These are phyloP conservation scores for Phaeosphaeriaceae sp. DNA, from an alignment of 2,329 filamentous ascomycete genomes.

Conservation along the genomic window DNA sequence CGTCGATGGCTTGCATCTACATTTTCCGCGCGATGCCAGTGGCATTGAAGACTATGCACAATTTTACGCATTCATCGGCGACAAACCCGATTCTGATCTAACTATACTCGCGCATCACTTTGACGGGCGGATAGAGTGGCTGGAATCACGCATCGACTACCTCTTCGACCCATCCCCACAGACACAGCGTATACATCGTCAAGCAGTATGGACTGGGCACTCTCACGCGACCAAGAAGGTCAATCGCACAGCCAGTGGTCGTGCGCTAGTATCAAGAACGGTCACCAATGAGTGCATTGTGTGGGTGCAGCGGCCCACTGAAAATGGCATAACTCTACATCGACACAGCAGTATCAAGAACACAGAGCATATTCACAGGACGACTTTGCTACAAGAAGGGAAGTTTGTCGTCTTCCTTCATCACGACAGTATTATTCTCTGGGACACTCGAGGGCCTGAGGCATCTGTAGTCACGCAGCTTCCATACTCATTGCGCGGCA, in stretches of 20 bases:
- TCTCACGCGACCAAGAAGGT: constrained; percentile 82
- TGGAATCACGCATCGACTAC: constrained; percentile 77
- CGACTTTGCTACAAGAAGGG: constrained; percentile 78
- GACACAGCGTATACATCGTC: constrained; percentile 65
- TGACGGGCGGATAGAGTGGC: constrained; percentile 82
- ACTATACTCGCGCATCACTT: constrained; percentile 83
- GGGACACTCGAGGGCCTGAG: constrained; percentile 73
- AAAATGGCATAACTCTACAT: constrained; percentile 61
- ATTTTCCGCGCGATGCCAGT: constrained; percentile 44
- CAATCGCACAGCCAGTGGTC: constrained; percentile 81
- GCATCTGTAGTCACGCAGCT: constrained; percentile 67
- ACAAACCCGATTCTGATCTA: constrained; percentile 66
- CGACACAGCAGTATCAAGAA: constrained; percentile 73
- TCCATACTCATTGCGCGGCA: constrained; percentile 68
- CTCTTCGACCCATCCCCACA: constrained; percentile 76
- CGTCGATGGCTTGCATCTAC: constrained; percentile 64
- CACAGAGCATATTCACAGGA: constrained; percentile 77
- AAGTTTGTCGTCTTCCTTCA: constrained; percentile 83
- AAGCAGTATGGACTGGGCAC: constrained; percentile 83
- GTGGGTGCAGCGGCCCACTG: constrained; percentile 72
- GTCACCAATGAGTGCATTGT: constrained; percentile 79
- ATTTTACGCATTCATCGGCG: constrained; percentile 75
- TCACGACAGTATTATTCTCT: constrained; percentile 73
- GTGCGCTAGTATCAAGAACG: constrained; percentile 81
- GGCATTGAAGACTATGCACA: constrained; percentile 66